A percentile compares a stretch with the other conserved stretches of the same genome.
phyloP scores from a whole-genome alignment of 768 basidiomycete genomes.

The Auricularia sp. region DNA sequence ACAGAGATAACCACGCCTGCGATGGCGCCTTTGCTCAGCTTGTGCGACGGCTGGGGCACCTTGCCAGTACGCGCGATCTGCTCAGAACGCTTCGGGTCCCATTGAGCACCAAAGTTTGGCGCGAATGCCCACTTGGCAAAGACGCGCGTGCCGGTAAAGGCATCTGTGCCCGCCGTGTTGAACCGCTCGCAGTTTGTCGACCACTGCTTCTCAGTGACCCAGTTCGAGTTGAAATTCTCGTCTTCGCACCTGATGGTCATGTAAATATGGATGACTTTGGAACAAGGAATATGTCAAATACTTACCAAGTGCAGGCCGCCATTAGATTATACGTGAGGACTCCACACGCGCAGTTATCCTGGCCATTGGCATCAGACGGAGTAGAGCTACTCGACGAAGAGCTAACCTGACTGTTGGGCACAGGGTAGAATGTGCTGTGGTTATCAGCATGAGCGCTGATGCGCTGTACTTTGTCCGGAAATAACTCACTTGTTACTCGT shows the following conservation, averaged over 20 bases:
- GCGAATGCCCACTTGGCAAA: neutral
- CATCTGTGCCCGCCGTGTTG: neutral
- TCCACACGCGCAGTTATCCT: neutral
- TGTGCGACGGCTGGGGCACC: neutral
- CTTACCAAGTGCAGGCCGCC: neutral
- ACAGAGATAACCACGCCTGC: neutral
- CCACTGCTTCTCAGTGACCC: neutral
- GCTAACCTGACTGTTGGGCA: neutral
- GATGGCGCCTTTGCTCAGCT: neutral
- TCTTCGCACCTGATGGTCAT: neutral
- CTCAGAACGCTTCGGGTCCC: neutral
- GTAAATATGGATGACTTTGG: too few species aligned
- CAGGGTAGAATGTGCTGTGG: neutral
- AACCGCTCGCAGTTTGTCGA: neutral
- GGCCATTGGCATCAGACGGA: neutral
- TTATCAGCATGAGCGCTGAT: too few species aligned
- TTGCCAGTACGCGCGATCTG: neutral
- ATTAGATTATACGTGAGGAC: neutral
- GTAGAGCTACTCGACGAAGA: too few species aligned
- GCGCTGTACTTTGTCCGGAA: too few species aligned
- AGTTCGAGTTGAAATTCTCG: neutral
- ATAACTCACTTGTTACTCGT: too few species aligned
- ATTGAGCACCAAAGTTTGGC: neutral
- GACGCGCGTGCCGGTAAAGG: neutral
- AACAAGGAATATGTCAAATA: neutral